Evolutionary conservation across 139 green algal genomes (phyloP).

Genomic region (Klebsormidium nitens): DNA sequence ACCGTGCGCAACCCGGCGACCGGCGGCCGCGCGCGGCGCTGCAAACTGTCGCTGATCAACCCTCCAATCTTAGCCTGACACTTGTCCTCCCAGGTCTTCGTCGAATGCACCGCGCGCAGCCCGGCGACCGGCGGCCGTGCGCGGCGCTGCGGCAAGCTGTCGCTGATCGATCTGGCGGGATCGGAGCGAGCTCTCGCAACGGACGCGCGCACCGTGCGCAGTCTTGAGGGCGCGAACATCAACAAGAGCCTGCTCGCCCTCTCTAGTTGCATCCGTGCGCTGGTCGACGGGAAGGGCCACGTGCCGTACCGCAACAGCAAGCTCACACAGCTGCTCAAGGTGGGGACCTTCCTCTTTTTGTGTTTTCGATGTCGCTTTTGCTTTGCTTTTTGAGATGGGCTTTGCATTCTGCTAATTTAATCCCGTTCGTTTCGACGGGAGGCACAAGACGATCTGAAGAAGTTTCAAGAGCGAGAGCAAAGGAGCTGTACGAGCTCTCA

Average conservation of each 20-base stretch:
- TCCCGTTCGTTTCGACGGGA: too few species aligned
- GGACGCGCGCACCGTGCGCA: constrained; percentile 8
- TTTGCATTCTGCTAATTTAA: too few species aligned
- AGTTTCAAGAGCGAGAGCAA: too few species aligned
- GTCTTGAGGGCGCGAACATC: constrained; percentile 37
- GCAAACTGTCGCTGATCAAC: too few species aligned
- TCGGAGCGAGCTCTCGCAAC: constrained; percentile 27
- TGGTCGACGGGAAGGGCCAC: constrained; percentile 16
- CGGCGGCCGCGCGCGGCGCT: too few species aligned
- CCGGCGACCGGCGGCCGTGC: background rate
- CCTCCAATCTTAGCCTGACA: too few species aligned
- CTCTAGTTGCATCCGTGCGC: constrained; percentile 18
- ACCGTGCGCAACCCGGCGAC: too few species aligned
- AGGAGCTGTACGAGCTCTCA: too few species aligned
- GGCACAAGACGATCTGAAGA: too few species aligned
- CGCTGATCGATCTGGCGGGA: constrained; percentile 34
- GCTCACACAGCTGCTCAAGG: constrained; percentile 28
- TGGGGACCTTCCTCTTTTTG: too few species aligned
- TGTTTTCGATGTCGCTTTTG: too few species aligned
- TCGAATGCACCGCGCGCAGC: background rate
- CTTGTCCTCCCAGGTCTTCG: background rate
- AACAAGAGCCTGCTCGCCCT: constrained; percentile 33
- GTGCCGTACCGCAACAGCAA: constrained; percentile 41
- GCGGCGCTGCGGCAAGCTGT: constrained; percentile 18
- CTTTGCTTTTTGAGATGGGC: too few species aligned